Evolutionary conservation across 306 rosid genomes (phyloP).

Genomic region (Ormosia emarginata): DNA sequence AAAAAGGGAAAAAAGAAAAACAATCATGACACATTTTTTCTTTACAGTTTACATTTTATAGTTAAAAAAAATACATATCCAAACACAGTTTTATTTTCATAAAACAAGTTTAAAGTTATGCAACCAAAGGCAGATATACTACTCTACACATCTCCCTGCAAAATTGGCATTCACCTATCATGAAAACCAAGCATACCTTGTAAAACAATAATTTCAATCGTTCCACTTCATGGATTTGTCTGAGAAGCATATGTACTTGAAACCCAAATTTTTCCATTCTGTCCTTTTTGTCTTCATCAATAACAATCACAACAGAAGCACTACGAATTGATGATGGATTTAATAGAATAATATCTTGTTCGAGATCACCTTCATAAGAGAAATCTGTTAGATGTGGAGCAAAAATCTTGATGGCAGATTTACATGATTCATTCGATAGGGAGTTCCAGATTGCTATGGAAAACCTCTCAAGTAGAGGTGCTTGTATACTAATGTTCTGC

Average conservation of each 20-base stretch:
- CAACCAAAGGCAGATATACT: too few species aligned
- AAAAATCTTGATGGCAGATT: slow-evolving; percentile 1
- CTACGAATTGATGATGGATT: not conserved
- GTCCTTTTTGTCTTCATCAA: slow-evolving; percentile 8
- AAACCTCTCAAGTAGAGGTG: slow-evolving; percentile 19
- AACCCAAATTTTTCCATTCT: not conserved
- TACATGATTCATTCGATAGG: slow-evolving; percentile 4
- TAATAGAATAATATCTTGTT: not conserved
- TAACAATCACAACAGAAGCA: slow-evolving; percentile 21
- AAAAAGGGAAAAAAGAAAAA: too few species aligned
- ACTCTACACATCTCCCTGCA: too few species aligned
- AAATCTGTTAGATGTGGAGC: slow-evolving; percentile 10
- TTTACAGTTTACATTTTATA: too few species aligned
- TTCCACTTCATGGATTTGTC: slow-evolving; percentile 23
- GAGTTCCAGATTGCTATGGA: slow-evolving; percentile 21
- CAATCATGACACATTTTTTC: too few species aligned
- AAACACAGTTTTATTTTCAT: too few species aligned
- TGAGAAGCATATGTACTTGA: slow-evolving; percentile 1
- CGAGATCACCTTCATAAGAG: slow-evolving; percentile 25
- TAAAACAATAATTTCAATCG: slow-evolving; percentile 17
- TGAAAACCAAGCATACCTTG: slow-evolving; percentile 17
- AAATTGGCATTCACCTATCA: too few species aligned
- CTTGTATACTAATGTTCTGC: slow-evolving; percentile 6
- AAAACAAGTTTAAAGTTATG: not conserved
- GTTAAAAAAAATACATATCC: not conserved